Percentiles rank a stretch among this genome's conserved stretches.
phyloP scores from a whole-genome alignment of 2,329 filamentous ascomycete genomes.

The Penicillium thymicola region DNA sequence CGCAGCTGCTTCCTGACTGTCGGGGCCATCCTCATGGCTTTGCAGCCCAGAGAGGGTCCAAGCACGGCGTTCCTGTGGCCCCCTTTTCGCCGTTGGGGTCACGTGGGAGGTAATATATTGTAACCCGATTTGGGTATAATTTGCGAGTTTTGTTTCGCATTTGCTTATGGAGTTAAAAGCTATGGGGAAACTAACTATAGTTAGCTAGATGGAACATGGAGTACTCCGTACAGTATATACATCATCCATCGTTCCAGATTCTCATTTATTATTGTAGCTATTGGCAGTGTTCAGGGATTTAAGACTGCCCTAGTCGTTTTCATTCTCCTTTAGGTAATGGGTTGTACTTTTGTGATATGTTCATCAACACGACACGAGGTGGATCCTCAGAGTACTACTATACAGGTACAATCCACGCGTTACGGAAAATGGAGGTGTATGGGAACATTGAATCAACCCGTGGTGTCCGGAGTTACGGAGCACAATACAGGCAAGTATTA shows the following conservation, averaged over 20 bases:
- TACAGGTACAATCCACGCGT: not conserved
- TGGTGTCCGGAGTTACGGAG: not conserved
- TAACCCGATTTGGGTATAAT: not conserved
- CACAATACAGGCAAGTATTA: not conserved
- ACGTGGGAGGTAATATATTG: slow-evolving; percentile 10
- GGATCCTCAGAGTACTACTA: not conserved
- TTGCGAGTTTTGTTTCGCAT: not conserved
- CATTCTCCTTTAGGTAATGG: not conserved
- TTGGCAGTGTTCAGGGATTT: not conserved
- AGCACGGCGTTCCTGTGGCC: slow-evolving; percentile 10
- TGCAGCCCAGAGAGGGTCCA: slow-evolving; percentile 23
- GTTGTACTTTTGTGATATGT: not conserved
- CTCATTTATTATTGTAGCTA: not conserved
- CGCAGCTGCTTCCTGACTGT: slow-evolving; percentile 38
- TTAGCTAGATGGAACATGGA: too few relatives aligned
- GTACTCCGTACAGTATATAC: not conserved
- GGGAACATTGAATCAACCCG: not conserved
- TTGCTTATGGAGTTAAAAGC: not conserved
- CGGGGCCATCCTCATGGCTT: slow-evolving; percentile 30
- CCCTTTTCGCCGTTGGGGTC: slow-evolving; percentile 8
- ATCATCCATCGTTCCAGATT: not conserved
- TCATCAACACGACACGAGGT: not conserved
- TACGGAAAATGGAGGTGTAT: not conserved
- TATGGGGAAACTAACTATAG: not conserved
- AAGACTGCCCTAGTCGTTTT: not conserved